Evolutionary conservation across 2,329 filamentous ascomycete genomes (phyloP).

Genomic region (Colletotrichum lentis): DNA sequence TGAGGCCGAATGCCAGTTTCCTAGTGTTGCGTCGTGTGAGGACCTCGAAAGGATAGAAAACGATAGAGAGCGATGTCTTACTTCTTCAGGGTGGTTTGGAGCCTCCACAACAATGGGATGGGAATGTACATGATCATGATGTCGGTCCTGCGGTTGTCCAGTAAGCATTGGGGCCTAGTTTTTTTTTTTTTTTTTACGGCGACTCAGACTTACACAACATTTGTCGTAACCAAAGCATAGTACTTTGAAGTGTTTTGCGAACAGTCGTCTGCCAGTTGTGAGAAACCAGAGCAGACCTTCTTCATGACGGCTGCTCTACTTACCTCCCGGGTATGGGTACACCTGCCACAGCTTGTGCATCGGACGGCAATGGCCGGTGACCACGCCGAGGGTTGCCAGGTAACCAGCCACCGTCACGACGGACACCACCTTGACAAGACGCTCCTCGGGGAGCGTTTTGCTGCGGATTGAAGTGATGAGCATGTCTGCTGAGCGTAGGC

Average conservation of each 20-base stretch:
- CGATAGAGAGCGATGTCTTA: background rate
- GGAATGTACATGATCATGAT: constrained; percentile 34
- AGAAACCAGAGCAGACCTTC: background rate
- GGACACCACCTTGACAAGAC: constrained; percentile 25
- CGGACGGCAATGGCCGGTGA: constrained; percentile 26
- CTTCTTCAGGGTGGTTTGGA: constrained; percentile 29
- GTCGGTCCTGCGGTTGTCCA: constrained; percentile 2
- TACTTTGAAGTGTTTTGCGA: constrained; percentile 32
- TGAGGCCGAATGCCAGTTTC: constrained; percentile 35
- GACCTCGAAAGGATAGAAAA: background rate
- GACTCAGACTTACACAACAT: constrained; percentile 22
- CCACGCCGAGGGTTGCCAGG: constrained; percentile 24
- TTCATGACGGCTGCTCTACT: background rate
- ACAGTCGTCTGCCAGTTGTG: constrained; percentile 13
- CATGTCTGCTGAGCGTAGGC: too few relatives aligned
- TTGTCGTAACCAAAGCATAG: constrained; percentile 28
- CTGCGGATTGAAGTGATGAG: background rate
- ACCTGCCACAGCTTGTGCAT: constrained; percentile 31
- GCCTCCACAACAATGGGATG: constrained; percentile 29
- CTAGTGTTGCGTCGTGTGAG: background rate
- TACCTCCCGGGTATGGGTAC: constrained; percentile 29
- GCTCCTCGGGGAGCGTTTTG: constrained; percentile 31
- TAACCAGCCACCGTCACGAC: constrained; percentile 19
- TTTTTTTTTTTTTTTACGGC: too few relatives aligned
- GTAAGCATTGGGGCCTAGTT: too few relatives aligned